These are phyloP conservation scores for Exobasidium rhododendri DNA, from an alignment of 1,284 basidiomycete genomes.

Conservation along the genomic window DNA sequence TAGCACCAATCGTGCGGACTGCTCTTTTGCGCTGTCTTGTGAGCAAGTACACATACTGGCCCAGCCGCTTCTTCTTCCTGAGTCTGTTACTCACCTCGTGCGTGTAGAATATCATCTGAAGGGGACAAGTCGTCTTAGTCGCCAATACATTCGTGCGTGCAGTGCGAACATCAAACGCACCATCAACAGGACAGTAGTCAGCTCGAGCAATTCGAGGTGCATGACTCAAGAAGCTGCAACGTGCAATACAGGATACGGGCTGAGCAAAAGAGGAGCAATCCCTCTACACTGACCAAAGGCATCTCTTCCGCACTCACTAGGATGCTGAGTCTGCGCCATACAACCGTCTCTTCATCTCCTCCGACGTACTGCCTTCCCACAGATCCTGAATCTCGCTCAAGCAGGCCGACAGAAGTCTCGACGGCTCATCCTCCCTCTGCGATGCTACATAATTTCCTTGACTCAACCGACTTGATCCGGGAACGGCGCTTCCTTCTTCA, in stretches of 20 bases:
- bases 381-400: neutral
- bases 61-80: too few relatives aligned
- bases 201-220: conserved; percentile 20
- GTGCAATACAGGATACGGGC: neutral
- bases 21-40: too few relatives aligned
- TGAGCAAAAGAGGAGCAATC: neutral
- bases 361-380: neutral
- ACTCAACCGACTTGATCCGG: neutral
- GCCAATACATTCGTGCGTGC: too few relatives aligned
- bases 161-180: neutral
- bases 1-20: conserved; percentile 36
- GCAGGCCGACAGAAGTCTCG: neutral
- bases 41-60: too few relatives aligned
- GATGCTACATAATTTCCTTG: neutral
- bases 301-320: conserved; percentile 13
- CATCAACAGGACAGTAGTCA: conserved; percentile 23
- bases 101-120: conserved; percentile 33
- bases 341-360: neutral
- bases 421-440: conserved; percentile 1
- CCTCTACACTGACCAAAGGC: too few relatives aligned
- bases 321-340: conserved; percentile 1
- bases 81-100: conserved; percentile 18
- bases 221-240: conserved; percentile 27
- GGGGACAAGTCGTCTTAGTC: too few relatives aligned
- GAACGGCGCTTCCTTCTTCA: neutral